Evolutionary conservation across 192 early-diverging fungal genomes (phyloP).

Genomic region (Backusella luteola): DNA sequence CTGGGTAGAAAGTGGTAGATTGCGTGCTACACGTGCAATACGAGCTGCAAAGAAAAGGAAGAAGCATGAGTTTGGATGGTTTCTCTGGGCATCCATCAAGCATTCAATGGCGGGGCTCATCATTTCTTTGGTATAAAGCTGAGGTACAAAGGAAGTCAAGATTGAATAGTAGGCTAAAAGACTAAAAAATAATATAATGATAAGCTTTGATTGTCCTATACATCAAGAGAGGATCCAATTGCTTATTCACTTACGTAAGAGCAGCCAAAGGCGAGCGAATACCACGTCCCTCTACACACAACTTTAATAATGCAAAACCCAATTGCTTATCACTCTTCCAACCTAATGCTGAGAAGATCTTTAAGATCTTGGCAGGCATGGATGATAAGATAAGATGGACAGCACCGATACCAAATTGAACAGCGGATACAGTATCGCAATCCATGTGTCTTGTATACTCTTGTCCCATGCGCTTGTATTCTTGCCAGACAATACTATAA

Average conservation of each 20-base stretch:
- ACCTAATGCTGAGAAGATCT: slow-evolving; percentile 49
- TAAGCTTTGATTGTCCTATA: background rate
- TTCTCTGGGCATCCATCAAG: slow-evolving; percentile 46
- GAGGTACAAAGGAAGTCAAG: slow-evolving; percentile 51
- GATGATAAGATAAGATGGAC: slow-evolving; percentile 35
- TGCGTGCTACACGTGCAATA: slow-evolving; percentile 39
- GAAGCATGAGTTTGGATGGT: slow-evolving; percentile 51
- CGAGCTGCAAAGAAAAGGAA: slow-evolving; percentile 54
- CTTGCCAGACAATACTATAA: slow-evolving; percentile 54
- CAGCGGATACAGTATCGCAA: slow-evolving; percentile 49
- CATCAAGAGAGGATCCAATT: no score
- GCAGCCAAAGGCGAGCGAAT: slow-evolving; percentile 54
- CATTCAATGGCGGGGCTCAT: slow-evolving; percentile 38
- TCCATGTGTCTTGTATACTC: slow-evolving; percentile 46
- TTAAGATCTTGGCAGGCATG: slow-evolving; percentile 30
- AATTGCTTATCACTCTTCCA: slow-evolving; percentile 53
- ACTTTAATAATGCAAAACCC: slow-evolving; percentile 49
- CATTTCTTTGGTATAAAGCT: slow-evolving; percentile 43
- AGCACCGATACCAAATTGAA: slow-evolving; percentile 50
- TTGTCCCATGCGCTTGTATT: slow-evolving; percentile 53
- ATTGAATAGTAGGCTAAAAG: slow-evolving; percentile 49
- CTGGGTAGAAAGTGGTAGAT: slow-evolving; percentile 35
- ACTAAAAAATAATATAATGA: background rate
- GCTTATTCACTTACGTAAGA: slow-evolving; percentile 41
- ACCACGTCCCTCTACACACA: slow-evolving; percentile 45